These are phyloP conservation scores for Xylariaceae sp. DNA, from an alignment of 2,329 filamentous ascomycete species.

Conservation along the genomic window DNA sequence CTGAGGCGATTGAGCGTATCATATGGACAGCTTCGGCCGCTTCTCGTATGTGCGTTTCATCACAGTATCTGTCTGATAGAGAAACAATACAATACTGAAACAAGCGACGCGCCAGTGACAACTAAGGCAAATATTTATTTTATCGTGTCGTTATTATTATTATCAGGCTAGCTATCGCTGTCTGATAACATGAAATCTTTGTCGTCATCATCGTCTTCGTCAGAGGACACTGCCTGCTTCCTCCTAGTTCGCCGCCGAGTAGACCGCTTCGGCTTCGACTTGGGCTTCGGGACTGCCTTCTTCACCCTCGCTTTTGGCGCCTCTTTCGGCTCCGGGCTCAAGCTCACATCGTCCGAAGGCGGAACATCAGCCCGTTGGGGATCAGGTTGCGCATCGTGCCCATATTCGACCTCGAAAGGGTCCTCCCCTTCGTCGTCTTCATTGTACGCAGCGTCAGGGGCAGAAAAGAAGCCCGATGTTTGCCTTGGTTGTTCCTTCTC, in stretches of 20 bases:
- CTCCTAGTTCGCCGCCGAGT: constrained; percentile 23
- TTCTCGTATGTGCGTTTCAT: no score
- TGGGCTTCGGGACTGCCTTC: constrained; percentile 21
- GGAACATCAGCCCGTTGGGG: constrained; percentile 1
- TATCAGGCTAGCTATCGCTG: constrained; percentile 11
- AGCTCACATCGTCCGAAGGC: constrained; percentile 5
- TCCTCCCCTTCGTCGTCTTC: constrained; percentile 24
- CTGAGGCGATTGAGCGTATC: no score
- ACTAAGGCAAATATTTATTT: no score
- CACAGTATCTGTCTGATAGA: no score
- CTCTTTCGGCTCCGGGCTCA: constrained; percentile 9
- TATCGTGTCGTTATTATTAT: no score
- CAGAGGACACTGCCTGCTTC: constrained; percentile 19
- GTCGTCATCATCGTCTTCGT: constrained; percentile 22
- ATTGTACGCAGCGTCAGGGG: constrained; percentile 16
- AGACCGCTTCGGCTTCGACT: constrained; percentile 20
- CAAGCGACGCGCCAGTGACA: no score
- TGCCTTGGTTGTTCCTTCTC: constrained; percentile 15
- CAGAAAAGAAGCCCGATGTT: constrained; percentile 23
- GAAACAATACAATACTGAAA: no score
- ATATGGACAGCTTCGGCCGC: no score
- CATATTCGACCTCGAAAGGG: constrained; percentile 27
- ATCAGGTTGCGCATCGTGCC: constrained; percentile 8
- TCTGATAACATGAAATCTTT: constrained; percentile 19
- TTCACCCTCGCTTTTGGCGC: constrained; percentile 16